Conservation (phyloP, 2,329 filamentous ascomycete species). For the Colletotrichum cordylinicola region DNA sequence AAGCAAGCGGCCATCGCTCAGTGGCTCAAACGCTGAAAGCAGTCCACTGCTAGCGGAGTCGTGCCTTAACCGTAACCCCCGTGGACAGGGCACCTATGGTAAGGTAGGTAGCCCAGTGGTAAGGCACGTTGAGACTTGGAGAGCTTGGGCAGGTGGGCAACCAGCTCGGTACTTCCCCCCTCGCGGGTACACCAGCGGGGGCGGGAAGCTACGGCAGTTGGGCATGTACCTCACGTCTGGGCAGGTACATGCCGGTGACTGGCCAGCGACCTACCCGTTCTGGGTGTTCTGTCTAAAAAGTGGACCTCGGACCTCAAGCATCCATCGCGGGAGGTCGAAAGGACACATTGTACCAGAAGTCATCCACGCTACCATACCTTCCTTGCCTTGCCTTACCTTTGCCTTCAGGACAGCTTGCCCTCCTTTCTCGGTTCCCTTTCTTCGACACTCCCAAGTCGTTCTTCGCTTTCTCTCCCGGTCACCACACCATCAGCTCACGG, state of each 20-base stretch:
- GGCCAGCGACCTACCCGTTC: slow-evolving; percentile 16
- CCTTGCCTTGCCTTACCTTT: neutral
- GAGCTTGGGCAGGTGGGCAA: neutral
- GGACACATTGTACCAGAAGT: slow-evolving; percentile 22
- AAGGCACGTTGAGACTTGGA: neutral
- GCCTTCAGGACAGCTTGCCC: slow-evolving; percentile 18
- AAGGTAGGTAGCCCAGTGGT: neutral
- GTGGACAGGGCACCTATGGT: neutral
- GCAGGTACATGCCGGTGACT: slow-evolving; percentile 1
- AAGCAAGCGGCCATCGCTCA: slow-evolving; percentile 7
- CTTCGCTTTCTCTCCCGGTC: neutral
- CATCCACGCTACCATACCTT: slow-evolving; percentile 7
- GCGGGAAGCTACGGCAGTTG: neutral
- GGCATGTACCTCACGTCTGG: neutral
- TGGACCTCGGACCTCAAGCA: slow-evolving; percentile 19
- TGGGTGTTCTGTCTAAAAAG: slow-evolving; percentile 19
- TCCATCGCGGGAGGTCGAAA: slow-evolving; percentile 22
- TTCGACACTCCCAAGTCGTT: slow-evolving; percentile 3
- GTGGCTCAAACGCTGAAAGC: slow-evolving; percentile 8
- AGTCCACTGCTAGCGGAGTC: slow-evolving; percentile 16
- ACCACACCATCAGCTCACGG: neutral
- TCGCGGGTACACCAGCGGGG: neutral
- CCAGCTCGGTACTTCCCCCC: slow-evolving; percentile 2
- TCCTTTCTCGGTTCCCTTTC: neutral
- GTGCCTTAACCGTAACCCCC: slow-evolving; percentile 12